Percentiles rank a stretch among this genome's conserved stretches.
These are phyloP conservation scores for Magnusiomyces sp. DNA, from an alignment of 1,139 yeast genomes.

Conservation along the genomic window DNA sequence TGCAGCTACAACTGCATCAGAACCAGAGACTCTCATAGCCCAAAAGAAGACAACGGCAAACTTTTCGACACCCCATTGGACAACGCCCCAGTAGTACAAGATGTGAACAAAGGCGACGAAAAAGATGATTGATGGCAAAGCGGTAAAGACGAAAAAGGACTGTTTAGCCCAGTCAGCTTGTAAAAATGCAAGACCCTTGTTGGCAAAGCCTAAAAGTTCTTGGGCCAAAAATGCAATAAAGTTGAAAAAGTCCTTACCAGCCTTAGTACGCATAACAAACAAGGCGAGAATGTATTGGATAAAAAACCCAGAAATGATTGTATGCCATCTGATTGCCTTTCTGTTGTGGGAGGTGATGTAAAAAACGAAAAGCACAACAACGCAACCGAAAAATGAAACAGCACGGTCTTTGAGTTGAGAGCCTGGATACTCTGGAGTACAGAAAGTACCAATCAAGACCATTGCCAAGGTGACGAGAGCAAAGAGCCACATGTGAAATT, in stretches of 20 bases:
- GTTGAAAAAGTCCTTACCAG: slow-evolving; percentile 57
- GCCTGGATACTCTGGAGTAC: slow-evolving; percentile 35
- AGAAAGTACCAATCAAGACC: slow-evolving; percentile 43
- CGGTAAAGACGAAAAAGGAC: slow-evolving; percentile 50
- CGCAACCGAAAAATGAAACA: slow-evolving; percentile 49
- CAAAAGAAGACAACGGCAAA: slow-evolving; percentile 55
- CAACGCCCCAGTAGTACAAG: slow-evolving; percentile 51
- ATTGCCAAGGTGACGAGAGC: slow-evolving; percentile 39
- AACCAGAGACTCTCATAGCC: slow-evolving; percentile 55
- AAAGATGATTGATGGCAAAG: slow-evolving; percentile 55
- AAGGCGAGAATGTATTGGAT: slow-evolving; percentile 56
- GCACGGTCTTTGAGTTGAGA: slow-evolving; percentile 49
- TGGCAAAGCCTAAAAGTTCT: slow-evolving; percentile 52
- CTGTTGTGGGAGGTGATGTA: slow-evolving; percentile 44
- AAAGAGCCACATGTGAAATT: slow-evolving; percentile 40
- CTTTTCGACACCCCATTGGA: slow-evolving; percentile 56
- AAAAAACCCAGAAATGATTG: slow-evolving; percentile 54
- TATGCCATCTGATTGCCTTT: slow-evolving; percentile 46
- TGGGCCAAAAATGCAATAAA: slow-evolving; percentile 55
- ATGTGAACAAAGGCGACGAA: slow-evolving; percentile 58
- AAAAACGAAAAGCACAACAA: slow-evolving; percentile 42
- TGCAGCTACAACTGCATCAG: slow-evolving; percentile 61
- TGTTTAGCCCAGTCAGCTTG: slow-evolving; percentile 34
- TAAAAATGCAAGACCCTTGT: slow-evolving; percentile 19
- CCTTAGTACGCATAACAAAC: slow-evolving; percentile 52